These are phyloP conservation scores for Cutaneotrichosporon arboriforme DNA, from an alignment of 1,284 basidiomycete species.

Conservation along the genomic window DNA sequence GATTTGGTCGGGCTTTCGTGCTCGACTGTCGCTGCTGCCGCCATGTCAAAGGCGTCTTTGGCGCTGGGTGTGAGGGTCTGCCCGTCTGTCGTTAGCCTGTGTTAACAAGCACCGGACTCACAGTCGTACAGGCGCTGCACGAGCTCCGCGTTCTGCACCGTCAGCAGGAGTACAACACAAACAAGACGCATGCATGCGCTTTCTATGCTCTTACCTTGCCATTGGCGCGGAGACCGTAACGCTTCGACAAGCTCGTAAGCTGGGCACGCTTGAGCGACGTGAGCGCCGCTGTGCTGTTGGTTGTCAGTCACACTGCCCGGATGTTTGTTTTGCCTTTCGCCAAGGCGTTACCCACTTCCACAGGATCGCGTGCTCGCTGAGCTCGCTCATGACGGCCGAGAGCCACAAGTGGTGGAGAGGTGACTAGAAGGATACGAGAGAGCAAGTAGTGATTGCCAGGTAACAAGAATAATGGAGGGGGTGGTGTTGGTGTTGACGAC, in stretches of 20 bases:
- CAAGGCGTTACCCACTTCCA: conserved; percentile 11
- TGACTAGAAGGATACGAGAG: not conserved
- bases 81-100: conserved; percentile 12
- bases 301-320: not conserved
- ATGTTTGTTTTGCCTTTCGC: not conserved
- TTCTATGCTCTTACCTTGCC: conserved; percentile 35
- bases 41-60: conserved; percentile 13
- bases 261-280: conserved; percentile 43
- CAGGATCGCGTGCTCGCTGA: conserved; percentile 19
- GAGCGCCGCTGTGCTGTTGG: conserved; percentile 35
- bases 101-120: conserved; percentile 14
- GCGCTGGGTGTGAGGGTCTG: conserved; percentile 12
- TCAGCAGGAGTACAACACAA: conserved; percentile 6
- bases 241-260: conserved; percentile 42
- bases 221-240: conserved; percentile 42
- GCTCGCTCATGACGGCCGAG: conserved; percentile 8
- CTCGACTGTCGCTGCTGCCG: not conserved
- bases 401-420: no score
- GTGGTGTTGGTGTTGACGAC: not conserved
- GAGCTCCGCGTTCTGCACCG: conserved; percentile 36
- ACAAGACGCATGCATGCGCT: not conserved
- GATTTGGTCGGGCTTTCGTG: no score
- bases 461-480: not conserved
- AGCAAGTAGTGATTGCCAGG: not conserved
- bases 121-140: conserved; percentile 38